Evolutionary conservation across 2,329 filamentous ascomycete species (phyloP).

Genomic region (Allantophomopsis lycopodina): DNA sequence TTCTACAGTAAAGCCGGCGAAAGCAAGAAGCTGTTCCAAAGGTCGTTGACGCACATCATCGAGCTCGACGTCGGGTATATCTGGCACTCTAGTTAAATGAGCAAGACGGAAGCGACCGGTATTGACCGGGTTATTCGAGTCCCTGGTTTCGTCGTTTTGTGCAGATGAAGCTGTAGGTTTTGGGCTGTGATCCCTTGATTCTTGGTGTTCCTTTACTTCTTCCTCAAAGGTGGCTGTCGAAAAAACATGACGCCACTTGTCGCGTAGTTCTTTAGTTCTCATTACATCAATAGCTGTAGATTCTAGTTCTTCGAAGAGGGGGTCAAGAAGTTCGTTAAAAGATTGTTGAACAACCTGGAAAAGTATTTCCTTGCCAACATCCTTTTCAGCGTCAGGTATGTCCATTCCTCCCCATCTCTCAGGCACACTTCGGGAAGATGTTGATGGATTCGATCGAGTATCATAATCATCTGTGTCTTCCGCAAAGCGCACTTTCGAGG

Average conservation of each 20-base stretch:
- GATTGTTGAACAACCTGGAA: conserved; percentile 88
- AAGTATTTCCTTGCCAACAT: conserved; percentile 61
- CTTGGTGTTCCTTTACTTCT: conserved; percentile 5
- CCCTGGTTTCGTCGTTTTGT: conserved; percentile 2
- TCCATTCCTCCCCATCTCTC: conserved; percentile 69
- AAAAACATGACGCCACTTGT: conserved; percentile 36
- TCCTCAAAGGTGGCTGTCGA: conserved; percentile 24
- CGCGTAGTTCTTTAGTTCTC: conserved; percentile 46
- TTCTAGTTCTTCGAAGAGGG: conserved; percentile 72
- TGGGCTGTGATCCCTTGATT: conserved; percentile 1
- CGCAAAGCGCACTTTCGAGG: conserved; percentile 66
- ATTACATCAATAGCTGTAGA: conserved; percentile 57
- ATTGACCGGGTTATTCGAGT: neutral
- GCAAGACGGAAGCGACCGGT: neutral
- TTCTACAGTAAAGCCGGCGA: conserved; percentile 13
- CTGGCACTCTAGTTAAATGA: conserved; percentile 5
- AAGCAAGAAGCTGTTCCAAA: conserved; percentile 13
- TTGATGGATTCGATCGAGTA: conserved; percentile 55
- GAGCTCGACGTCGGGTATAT: conserved; percentile 12
- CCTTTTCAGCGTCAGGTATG: conserved; percentile 65
- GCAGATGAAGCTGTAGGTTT: neutral
- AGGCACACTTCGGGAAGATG: conserved; percentile 57
- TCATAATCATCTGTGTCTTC: conserved; percentile 60
- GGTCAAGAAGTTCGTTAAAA: conserved; percentile 83
- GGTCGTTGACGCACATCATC: conserved; percentile 14